A percentile compares a stretch with the other conserved stretches of the same genome.
These are phyloP conservation scores for Penicillium sp. DNA, from an alignment of 2,329 filamentous ascomycete species.

Conservation along the genomic window DNA sequence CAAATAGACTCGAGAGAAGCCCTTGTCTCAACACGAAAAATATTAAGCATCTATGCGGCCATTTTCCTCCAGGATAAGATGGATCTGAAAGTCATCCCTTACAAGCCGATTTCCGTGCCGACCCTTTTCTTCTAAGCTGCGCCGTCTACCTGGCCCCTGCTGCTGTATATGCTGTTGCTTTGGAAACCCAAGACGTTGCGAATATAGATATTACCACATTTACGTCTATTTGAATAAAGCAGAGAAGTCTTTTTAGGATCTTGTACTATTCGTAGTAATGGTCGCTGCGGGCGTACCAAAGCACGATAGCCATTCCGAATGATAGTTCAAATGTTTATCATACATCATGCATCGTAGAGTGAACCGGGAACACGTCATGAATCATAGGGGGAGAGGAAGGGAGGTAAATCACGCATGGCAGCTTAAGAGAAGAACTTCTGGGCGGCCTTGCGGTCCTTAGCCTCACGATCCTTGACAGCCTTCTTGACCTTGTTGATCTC, in stretches of 20 bases:
- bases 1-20: too few relatives aligned
- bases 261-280: neutral
- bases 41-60: too few relatives aligned
- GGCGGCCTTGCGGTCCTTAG: slow-evolving; percentile 90
- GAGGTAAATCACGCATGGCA: neutral
- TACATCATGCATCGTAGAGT: slow-evolving; percentile 25
- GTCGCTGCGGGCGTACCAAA: neutral
- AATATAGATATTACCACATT: too few relatives aligned
- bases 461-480: slow-evolving; percentile 67
- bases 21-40: too few relatives aligned
- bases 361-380: slow-evolving; percentile 6
- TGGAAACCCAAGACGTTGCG: too few relatives aligned
- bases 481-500: slow-evolving; percentile 80
- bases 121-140: too few relatives aligned
- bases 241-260: neutral
- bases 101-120: too few relatives aligned
- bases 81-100: too few relatives aligned
- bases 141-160: too few relatives aligned
- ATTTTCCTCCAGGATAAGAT: too few relatives aligned
- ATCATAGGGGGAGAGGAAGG: neutral
- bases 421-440: slow-evolving; percentile 78
- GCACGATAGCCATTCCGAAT: neutral
- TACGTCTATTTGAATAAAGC: neutral
- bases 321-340: slow-evolving; percentile 15
- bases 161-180: too few relatives aligned